Percentiles rank a stretch among this genome's conserved stretches.
Conservation (phyloP, 257 asterid species). For the Agastache rugosa region DNA sequence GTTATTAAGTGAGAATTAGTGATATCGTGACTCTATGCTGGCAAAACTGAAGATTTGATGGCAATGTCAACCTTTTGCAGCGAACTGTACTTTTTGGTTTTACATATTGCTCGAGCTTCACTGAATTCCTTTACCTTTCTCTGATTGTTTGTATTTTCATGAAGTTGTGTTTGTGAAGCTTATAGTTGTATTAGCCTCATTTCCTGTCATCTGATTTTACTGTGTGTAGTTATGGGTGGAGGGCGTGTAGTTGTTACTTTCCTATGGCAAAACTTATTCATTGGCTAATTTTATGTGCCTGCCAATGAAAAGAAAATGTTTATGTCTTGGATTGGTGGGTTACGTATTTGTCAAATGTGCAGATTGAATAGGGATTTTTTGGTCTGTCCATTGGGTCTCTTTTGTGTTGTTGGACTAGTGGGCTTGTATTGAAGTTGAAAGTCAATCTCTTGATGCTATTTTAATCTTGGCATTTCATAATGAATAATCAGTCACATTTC, state of each 20-base stretch:
- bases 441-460: background rate
- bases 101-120: background rate
- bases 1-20: background rate
- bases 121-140: background rate
- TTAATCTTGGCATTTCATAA: background rate
- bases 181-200: background rate
- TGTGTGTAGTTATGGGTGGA: slow-evolving; percentile 6
- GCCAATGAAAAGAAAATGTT: background rate
- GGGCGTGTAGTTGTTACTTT: background rate
- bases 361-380: background rate
- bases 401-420: background rate
- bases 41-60: slow-evolving; percentile 10
- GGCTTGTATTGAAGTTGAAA: background rate
- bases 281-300: background rate
- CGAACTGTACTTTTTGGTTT: background rate
- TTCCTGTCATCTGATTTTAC: background rate
- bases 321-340: background rate
- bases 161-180: slow-evolving; percentile 8
- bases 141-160: slow-evolving; percentile 1
- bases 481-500: background rate
- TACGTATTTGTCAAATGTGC: background rate
- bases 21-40: background rate
- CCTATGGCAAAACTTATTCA: background rate
- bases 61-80: slow-evolving; percentile 14
- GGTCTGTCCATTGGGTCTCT: background rate